Percentiles rank a stretch among this genome's conserved stretches.
phyloP scores from a whole-genome alignment of 805 yeast species.

The Zygoascus biomembranicola region DNA sequence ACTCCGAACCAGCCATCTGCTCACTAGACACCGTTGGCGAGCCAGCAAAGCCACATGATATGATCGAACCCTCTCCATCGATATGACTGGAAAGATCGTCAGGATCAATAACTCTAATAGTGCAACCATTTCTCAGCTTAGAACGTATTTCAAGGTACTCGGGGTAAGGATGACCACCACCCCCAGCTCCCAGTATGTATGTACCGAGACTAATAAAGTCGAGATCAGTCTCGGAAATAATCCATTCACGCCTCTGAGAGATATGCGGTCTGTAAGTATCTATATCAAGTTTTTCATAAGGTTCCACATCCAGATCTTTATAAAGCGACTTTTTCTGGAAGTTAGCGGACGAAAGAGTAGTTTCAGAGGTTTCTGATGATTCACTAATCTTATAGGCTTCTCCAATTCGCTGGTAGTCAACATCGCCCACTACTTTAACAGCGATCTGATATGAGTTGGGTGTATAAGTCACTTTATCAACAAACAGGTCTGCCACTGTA shows the following conservation, averaged over 20 bases:
- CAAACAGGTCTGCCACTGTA: conserved; percentile 23
- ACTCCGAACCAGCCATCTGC: conserved; percentile 34
- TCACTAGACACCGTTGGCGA: conserved; percentile 40
- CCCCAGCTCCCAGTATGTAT: conserved; percentile 44
- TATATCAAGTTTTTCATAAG: background rate
- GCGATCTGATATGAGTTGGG: conserved; percentile 14
- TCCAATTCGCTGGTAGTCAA: conserved; percentile 28
- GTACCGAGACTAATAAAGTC: conserved; percentile 38
- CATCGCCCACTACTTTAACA: conserved; percentile 33
- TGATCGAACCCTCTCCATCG: conserved; percentile 20
- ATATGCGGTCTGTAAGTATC: conserved; percentile 22
- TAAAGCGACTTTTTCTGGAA: background rate
- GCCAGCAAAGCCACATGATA: conserved; percentile 35
- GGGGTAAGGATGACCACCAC: conserved; percentile 44
- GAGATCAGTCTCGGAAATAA: conserved; percentile 33
- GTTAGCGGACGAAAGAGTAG: background rate
- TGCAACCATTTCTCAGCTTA: conserved; percentile 30
- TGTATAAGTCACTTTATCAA: conserved; percentile 30
- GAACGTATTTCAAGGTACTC: conserved; percentile 29
- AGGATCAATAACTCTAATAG: conserved; percentile 30
- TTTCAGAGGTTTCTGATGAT: background rate
- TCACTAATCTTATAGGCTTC: background rate
- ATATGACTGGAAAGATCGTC: conserved; percentile 24
- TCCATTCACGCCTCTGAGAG: conserved; percentile 29
- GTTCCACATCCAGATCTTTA: background rate